Base-by-base conservation (phyloP, 2,329 filamentous ascomycete genomes). In the Kalmusia sp. region DNA sequence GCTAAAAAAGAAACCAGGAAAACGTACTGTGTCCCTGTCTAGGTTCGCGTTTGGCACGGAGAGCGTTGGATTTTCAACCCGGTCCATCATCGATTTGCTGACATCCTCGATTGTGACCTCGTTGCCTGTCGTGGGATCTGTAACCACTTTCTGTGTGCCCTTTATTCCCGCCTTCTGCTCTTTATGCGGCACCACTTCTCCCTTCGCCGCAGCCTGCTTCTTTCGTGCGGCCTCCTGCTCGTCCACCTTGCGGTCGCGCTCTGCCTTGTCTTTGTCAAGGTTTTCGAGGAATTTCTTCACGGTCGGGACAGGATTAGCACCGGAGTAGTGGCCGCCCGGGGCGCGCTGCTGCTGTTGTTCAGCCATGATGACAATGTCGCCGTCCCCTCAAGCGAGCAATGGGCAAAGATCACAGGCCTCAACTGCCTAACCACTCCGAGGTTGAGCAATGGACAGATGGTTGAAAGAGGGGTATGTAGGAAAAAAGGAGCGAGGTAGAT, bases 21-120 rank as follows among this genome's bases (percentile, higher is more conserved):
- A 15, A 71, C 79, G 63, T 70, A 83, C 82, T 3, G 91, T 89
- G 3, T 85, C 79, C 70, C 90, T 93, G 58, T 87, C 85, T 2
- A 98, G 77, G 66, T 96, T 97, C 35, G 91, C 90, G 73, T 97
- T 98, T 15, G 93, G 93, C 0, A 98, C 85, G 1, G 90, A 91
- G 12, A 97, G 75, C 73, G 82, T 79, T 1, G 92, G 91, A 54
- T 96, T 82, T 45, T 91, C 85, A 0, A 88, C 89, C 2, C 85
- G 79, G 37, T 90, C 83, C 75, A 90, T 83, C 64, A 89, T 86
- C 39, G 88, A 82, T 49, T 87, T 81, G 65, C 90, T 85, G 17
- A 90, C 87, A 76, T 96, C 91, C 62, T 92, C 90, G 58, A 98
- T 96, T 58, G 90, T 84, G 17, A 97, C 90, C 59, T 96, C 83